These are phyloP conservation scores for Hypoxylon trugodes DNA, from an alignment of 495 filamentous ascomycete species.

Conservation along the genomic window DNA sequence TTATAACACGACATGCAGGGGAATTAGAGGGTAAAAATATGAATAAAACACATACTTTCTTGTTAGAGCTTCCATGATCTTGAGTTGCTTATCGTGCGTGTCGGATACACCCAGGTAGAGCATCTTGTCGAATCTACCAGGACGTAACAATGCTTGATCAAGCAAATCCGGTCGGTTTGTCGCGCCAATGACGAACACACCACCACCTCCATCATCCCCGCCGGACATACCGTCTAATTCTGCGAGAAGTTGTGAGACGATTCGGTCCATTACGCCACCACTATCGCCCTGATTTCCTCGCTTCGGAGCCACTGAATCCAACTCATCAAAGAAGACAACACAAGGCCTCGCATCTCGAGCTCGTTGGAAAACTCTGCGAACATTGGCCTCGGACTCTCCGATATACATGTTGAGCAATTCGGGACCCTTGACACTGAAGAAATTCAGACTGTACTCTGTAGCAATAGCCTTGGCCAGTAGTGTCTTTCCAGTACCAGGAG, in stretches of 20 bases:
- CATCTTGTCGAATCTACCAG: slow-evolving; percentile 98
- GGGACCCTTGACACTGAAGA: slow-evolving; percentile 98
- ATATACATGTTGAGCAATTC: slow-evolving; percentile 99
- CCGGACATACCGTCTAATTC: slow-evolving; percentile 98
- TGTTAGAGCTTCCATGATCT: slow-evolving; percentile 91
- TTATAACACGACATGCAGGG: neutral
- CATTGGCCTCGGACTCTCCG: slow-evolving; percentile 97
- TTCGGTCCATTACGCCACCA: slow-evolving; percentile 98
- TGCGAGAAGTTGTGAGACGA: slow-evolving; percentile 93
- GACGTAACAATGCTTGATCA: slow-evolving; percentile 88
- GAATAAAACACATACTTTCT: slow-evolving; percentile 71
- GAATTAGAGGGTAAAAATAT: neutral
- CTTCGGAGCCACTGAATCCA: slow-evolving; percentile 97
- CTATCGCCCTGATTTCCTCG: slow-evolving; percentile 97
- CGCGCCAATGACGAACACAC: slow-evolving; percentile 97
- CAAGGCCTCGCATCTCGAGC: slow-evolving; percentile 95
- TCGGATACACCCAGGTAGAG: slow-evolving; percentile 95
- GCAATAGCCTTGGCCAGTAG: slow-evolving; percentile 97
- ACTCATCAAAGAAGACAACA: slow-evolving; percentile 98
- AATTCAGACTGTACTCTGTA: slow-evolving; percentile 97
- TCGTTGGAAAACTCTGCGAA: slow-evolving; percentile 93
- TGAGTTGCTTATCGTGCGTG: slow-evolving; percentile 95
- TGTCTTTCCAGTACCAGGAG: slow-evolving; percentile 96
- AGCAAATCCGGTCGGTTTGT: slow-evolving; percentile 95
- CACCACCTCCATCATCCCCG: slow-evolving; percentile 79